A percentile compares a stretch with the other conserved stretches of the same genome.
These are phyloP conservation scores for Colletotrichum caudatum DNA, from an alignment of 2,329 filamentous ascomycete genomes.

Conservation along the genomic window DNA sequence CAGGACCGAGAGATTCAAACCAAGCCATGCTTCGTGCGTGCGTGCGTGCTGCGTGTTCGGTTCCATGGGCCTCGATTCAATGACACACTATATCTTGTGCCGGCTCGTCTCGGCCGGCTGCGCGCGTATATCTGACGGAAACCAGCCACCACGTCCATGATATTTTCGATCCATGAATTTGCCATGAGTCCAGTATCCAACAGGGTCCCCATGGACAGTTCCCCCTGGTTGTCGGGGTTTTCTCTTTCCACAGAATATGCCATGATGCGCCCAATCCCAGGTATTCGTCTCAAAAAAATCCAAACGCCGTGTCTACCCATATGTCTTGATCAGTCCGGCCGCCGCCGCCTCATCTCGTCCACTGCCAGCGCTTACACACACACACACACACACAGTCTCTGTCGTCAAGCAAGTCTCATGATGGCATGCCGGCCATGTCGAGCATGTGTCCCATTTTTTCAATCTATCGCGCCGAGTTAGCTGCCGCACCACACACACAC, in stretches of 20 bases:
- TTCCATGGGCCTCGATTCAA: background rate
- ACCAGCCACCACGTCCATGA: background rate
- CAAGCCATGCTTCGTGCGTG: no score
- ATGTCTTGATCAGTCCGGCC: slow-evolving; percentile 23
- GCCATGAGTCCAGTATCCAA: slow-evolving; percentile 24
- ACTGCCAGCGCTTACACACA: no score
- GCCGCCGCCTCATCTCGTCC: background rate
- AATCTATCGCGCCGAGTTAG: slow-evolving; percentile 64
- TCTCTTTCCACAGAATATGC: slow-evolving; percentile 29
- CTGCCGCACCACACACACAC: background rate
- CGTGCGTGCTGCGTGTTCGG: background rate
- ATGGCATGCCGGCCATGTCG: slow-evolving; percentile 58
- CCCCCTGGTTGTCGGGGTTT: slow-evolving; percentile 7
- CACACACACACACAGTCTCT: background rate
- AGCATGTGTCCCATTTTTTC: slow-evolving; percentile 90
- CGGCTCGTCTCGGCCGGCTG: background rate
- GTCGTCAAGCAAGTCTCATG: background rate
- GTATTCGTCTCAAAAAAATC: slow-evolving; percentile 37
- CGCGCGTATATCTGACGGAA: background rate
- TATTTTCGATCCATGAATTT: slow-evolving; percentile 28
- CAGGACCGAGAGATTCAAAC: background rate
- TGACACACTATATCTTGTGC: background rate
- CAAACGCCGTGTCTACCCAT: slow-evolving; percentile 31
- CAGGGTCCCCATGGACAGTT: slow-evolving; percentile 8
- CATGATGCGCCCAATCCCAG: slow-evolving; percentile 31